phyloP scores from a whole-genome alignment of 495 filamentous ascomycete species.

The Mycothermus thermophilus region DNA sequence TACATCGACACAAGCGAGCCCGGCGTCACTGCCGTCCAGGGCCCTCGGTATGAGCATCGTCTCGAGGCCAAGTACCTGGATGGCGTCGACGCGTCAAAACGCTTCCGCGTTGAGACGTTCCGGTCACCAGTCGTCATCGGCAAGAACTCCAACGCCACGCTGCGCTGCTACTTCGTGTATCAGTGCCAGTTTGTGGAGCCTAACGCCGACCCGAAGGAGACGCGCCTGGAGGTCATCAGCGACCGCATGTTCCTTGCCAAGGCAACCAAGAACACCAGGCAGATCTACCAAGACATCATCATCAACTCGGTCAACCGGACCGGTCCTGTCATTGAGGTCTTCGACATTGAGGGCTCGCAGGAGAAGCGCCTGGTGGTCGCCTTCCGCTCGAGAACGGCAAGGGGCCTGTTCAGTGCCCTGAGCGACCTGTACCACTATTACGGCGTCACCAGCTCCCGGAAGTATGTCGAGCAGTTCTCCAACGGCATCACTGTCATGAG shows the following conservation, averaged over 20 bases:
- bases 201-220: slow-evolving; percentile 64
- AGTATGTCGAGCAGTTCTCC: slow-evolving; percentile 98
- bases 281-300: slow-evolving; percentile 87
- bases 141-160: slow-evolving; percentile 50
- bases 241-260: slow-evolving; percentile 92
- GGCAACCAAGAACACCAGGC: slow-evolving; percentile 87
- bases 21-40: slow-evolving; percentile 56
- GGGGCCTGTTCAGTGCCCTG: slow-evolving; percentile 87
- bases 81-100: slow-evolving; percentile 43
- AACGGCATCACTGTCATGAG: slow-evolving; percentile 96
- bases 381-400: slow-evolving; percentile 81
- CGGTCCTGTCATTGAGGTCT: slow-evolving; percentile 94
- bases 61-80: slow-evolving; percentile 94
- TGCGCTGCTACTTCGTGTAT: slow-evolving; percentile 98
- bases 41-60: slow-evolving; percentile 81
- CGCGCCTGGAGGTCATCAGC: slow-evolving; percentile 76
- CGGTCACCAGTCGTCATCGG: slow-evolving; percentile 65
- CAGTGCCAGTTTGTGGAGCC: slow-evolving; percentile 74
- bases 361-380: slow-evolving; percentile 92
- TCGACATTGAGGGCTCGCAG: slow-evolving; percentile 76
- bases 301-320: slow-evolving; percentile 65
- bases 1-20: slow-evolving; percentile 96
- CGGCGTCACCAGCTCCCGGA: slow-evolving; percentile 85
- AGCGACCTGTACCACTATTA: slow-evolving; percentile 98
- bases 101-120: slow-evolving; percentile 92